Evolutionary conservation across 768 basidiomycete genomes (phyloP).

Genomic region (Phanerochaete sordida): DNA sequence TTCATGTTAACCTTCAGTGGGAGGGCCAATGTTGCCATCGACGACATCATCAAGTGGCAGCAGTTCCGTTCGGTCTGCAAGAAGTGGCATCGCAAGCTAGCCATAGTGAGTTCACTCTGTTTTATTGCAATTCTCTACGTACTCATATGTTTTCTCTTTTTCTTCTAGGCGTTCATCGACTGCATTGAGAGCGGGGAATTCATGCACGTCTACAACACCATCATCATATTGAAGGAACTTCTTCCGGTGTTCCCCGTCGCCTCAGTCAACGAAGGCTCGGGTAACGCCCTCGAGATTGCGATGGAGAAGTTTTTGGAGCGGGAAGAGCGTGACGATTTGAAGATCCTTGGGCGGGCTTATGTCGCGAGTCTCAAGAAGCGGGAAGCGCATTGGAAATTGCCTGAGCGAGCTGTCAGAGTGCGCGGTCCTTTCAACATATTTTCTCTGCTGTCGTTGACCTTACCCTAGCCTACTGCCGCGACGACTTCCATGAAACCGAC

Average conservation of each 20-base stretch:
- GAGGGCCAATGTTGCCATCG: constrained; percentile 39
- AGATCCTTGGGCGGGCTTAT: constrained; percentile 76
- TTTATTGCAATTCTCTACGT: too few species aligned
- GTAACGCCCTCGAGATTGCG: constrained; percentile 50
- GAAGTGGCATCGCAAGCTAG: constrained; percentile 84
- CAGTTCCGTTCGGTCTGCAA: constrained; percentile 66
- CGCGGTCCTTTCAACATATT: neutral
- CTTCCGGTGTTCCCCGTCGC: constrained; percentile 84
- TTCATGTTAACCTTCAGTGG: constrained; percentile 53
- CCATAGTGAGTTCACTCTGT: too few species aligned
- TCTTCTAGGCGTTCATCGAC: constrained; percentile 62
- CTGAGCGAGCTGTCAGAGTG: constrained; percentile 33
- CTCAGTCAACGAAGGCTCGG: constrained; percentile 49
- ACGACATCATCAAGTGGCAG: constrained; percentile 64
- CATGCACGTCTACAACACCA: constrained; percentile 97
- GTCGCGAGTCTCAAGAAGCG: constrained; percentile 73
- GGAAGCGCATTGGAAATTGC: constrained; percentile 50
- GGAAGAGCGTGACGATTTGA: constrained; percentile 82
- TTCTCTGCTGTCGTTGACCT: neutral
- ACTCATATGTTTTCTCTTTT: too few species aligned
- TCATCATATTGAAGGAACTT: constrained; percentile 89
- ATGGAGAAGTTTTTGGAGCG: constrained; percentile 66
- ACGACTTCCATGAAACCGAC: constrained; percentile 4
- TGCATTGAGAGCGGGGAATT: constrained; percentile 88
- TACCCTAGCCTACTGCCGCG: neutral